Percentiles rank a stretch among this genome's conserved stretches.
Evolutionary conservation across 345 rosid species (phyloP).

Genomic region (Eucalyptus erythrocorys): DNA sequence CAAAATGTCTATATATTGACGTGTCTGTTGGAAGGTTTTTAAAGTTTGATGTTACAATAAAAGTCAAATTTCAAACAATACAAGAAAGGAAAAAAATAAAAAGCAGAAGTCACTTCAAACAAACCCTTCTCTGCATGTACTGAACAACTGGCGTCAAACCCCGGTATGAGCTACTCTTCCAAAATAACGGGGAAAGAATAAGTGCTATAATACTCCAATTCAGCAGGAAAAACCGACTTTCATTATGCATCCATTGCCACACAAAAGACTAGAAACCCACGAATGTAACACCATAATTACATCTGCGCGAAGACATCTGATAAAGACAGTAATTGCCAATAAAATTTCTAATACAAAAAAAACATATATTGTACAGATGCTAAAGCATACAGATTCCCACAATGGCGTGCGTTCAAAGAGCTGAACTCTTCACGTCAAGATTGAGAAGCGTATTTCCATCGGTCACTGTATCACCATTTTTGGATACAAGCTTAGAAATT

Average conservation of each 20-base stretch:
- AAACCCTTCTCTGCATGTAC: background rate
- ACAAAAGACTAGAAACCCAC: background rate
- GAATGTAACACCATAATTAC: background rate
- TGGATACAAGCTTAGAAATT: background rate
- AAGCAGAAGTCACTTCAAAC: background rate
- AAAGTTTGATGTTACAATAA: background rate
- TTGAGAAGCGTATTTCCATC: background rate
- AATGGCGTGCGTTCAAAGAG: background rate
- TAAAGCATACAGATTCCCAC: background rate
- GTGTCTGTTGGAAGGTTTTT: background rate
- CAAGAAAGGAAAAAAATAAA: background rate
- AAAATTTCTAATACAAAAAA: background rate
- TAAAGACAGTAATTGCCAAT: background rate
- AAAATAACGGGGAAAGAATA: background rate
- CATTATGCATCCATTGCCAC: background rate
- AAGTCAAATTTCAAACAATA: background rate
- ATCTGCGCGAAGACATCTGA: background rate
- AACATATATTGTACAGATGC: background rate
- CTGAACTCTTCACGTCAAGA: background rate
- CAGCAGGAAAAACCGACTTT: background rate
- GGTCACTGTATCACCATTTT: background rate
- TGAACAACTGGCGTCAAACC: background rate
- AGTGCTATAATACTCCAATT: background rate
- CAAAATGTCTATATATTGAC: background rate
- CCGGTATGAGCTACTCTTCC: background rate